Percentiles rank a stretch among this genome's conserved stretches.
phyloP scores from a whole-genome alignment of 2,329 filamentous ascomycete genomes.

The Incumbomyces lentus region DNA sequence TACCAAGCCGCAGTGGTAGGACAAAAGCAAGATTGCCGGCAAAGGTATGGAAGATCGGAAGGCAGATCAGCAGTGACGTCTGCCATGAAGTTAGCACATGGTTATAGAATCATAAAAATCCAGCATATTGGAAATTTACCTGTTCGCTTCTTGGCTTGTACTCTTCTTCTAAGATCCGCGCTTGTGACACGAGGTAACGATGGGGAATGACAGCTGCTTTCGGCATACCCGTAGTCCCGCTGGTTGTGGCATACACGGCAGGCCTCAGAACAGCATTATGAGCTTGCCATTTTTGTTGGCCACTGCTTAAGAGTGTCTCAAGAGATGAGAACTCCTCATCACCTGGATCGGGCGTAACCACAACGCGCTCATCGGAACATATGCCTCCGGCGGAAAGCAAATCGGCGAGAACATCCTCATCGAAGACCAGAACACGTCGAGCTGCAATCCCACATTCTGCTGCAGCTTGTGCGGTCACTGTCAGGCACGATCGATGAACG shows the following conservation, averaged over 20 bases:
- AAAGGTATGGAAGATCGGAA: constrained; percentile 47
- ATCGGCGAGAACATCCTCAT: constrained; percentile 9
- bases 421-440: constrained; percentile 28
- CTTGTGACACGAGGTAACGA: constrained; percentile 22
- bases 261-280: constrained; percentile 24
- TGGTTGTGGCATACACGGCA: constrained; percentile 37
- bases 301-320: constrained; percentile 22
- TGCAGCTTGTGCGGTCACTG: constrained; percentile 28
- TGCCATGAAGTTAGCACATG: constrained; percentile 17
- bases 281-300: constrained; percentile 30
- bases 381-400: constrained; percentile 25
- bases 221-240: constrained; percentile 51
- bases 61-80: constrained; percentile 37
- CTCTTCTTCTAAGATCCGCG: constrained; percentile 12
- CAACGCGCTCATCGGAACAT: constrained; percentile 31
- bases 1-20: constrained; percentile 36
- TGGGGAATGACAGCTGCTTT: constrained; percentile 52
- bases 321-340: no score
- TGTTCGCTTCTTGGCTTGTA: constrained; percentile 6
- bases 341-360: no score
- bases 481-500: constrained; percentile 30
- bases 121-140: not conserved
- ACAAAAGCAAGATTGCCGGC: constrained; percentile 37
- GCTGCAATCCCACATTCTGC: constrained; percentile 19
- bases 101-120: not conserved